Evolutionary conservation across 2,329 filamentous ascomycete species (phyloP).

Genomic region (Stemphylium lycopersici): DNA sequence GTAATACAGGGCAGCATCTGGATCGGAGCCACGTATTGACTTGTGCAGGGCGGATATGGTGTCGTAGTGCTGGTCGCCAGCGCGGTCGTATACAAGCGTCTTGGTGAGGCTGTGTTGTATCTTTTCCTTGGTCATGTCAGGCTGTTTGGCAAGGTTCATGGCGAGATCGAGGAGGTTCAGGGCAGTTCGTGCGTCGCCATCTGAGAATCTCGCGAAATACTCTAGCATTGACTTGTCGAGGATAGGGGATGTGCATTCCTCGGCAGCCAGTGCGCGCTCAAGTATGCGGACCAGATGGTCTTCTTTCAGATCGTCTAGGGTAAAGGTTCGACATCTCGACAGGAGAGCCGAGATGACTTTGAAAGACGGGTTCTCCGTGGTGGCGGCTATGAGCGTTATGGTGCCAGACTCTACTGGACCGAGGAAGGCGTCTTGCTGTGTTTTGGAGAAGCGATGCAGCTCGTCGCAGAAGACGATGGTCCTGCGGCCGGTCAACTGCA

Average conservation of each 20-base stretch:
- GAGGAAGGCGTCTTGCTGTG: constrained; percentile 93
- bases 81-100: constrained; percentile 92
- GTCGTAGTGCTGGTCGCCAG: constrained; percentile 96
- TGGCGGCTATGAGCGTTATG: constrained; percentile 91
- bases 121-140: constrained; percentile 71
- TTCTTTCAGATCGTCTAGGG: constrained; percentile 74
- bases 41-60: constrained; percentile 98
- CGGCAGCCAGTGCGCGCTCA: constrained; percentile 71
- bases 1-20: constrained; percentile 92
- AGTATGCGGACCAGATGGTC: constrained; percentile 77
- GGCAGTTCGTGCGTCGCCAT: constrained; percentile 91
- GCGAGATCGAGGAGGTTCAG: constrained; percentile 92
- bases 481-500: constrained; percentile 80
- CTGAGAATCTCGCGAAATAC: constrained; percentile 85
- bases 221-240: constrained; percentile 77
- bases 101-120: constrained; percentile 86
- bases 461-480: constrained; percentile 99
- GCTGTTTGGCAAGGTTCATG: constrained; percentile 72
- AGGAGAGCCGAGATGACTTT: constrained; percentile 87
- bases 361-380: constrained; percentile 96
- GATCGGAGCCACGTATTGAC: constrained; percentile 82
- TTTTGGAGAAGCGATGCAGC: constrained; percentile 89
- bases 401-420: constrained; percentile 89
- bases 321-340: constrained; percentile 90
- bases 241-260: constrained; percentile 62